Percentiles rank a stretch among this genome's conserved stretches.
These are phyloP conservation scores for Brassica incana DNA, from an alignment of 345 rosid species.

Conservation along the genomic window DNA sequence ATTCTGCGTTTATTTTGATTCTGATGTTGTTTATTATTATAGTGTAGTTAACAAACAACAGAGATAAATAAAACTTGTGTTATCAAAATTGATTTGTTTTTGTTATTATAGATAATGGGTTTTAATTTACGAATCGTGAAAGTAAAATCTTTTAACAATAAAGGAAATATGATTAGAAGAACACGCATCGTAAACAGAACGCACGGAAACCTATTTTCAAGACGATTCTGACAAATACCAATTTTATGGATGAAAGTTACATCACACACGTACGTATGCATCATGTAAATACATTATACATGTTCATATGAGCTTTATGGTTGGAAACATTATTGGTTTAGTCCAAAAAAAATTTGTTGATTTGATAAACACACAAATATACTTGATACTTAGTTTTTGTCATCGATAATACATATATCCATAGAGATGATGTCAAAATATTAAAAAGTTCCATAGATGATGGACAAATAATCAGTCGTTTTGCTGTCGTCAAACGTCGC, in stretches of 20 bases:
- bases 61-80: constrained; percentile 16
- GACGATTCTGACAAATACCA: constrained; percentile 43
- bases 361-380: constrained; percentile 8
- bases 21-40: not conserved
- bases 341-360: not conserved
- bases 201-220: constrained; percentile 45
- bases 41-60: constrained; percentile 10
- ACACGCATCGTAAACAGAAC: constrained; percentile 36
- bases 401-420: not conserved
- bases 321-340: not conserved
- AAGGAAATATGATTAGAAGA: constrained; percentile 5
- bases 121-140: not conserved
- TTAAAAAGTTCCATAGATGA: not conserved
- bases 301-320: not conserved
- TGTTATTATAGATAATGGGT: not conserved
- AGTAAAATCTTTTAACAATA: constrained; percentile 4
- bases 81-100: constrained; percentile 7
- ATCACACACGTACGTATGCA: constrained; percentile 40
- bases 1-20: constrained; percentile 13
- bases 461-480: constrained; percentile 23
- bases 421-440: not conserved
- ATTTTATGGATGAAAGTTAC: constrained; percentile 43
- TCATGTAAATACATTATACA: not conserved
- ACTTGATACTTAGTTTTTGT: too few relatives aligned
- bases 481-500: constrained; percentile 28